Percentiles rank a stretch among this genome's conserved stretches.
These are phyloP conservation scores for Bidens hawaiensis DNA, from an alignment of 140 eudicot genomes.

Conservation along the genomic window DNA sequence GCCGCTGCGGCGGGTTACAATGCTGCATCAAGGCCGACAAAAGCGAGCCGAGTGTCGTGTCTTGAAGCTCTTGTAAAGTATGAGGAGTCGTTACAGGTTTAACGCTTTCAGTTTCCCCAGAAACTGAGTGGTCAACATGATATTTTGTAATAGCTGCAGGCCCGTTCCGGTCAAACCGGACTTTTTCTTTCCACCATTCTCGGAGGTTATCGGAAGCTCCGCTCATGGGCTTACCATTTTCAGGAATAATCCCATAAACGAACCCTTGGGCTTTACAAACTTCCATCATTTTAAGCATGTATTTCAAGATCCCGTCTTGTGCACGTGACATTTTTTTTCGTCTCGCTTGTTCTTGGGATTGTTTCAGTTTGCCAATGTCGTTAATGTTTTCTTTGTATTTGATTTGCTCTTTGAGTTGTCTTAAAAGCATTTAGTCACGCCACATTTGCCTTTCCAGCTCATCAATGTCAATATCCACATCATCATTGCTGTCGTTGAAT, in stretches of 20 bases:
- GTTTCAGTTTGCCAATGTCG: constrained; percentile 23
- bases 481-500: constrained; percentile 36
- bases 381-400: constrained; percentile 26
- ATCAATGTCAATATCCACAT: constrained; percentile 52
- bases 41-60: constrained; percentile 62
- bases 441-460: constrained; percentile 72
- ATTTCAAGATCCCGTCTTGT: constrained; percentile 60
- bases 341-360: constrained; percentile 43
- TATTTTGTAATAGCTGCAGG: constrained; percentile 50
- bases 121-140: constrained; percentile 1
- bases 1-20: constrained; percentile 59
- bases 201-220: constrained; percentile 61
- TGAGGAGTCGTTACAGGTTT: constrained; percentile 21
- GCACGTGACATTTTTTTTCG: constrained; percentile 65
- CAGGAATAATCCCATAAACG: constrained; percentile 64
- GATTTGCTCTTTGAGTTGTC: constrained; percentile 49
- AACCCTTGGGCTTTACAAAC: constrained; percentile 66
- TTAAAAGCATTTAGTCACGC: constrained; percentile 54
- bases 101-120: constrained; percentile 1
- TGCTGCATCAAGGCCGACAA: constrained; percentile 61
- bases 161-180: constrained; percentile 55
- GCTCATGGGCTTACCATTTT: constrained; percentile 56
- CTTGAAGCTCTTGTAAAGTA: constrained; percentile 51
- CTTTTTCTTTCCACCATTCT: constrained; percentile 69
- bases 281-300: constrained; percentile 68